Base-by-base conservation (phyloP, 1,139 yeast genomes). In the Suhomyces bolitotheri region DNA sequence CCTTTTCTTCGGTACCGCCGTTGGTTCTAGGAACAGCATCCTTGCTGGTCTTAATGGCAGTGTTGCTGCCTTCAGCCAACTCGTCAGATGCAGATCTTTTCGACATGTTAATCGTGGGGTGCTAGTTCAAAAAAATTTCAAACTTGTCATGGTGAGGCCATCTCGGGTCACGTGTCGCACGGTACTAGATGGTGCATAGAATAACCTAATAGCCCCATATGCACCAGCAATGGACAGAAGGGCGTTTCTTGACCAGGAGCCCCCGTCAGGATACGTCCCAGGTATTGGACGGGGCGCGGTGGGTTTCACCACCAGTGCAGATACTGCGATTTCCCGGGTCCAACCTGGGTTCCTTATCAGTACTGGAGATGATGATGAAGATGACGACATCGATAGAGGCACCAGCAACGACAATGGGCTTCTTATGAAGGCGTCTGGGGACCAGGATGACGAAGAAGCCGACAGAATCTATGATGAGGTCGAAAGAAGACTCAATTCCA, bases 221-320 rank as follows among this genome's bases (percentile, higher is more conserved):
- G 22, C 28, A 16, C 19, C 25, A 20, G 12, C n/a, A n/a, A 75
- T 76, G 80, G 77, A 73, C 19, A 53, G 77, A 33, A 64, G 64
- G 45, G 69, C 78, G n/a, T 92, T 92, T 59, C 69, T 92, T 37
- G 90, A 84, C 51, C 89, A 85, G 64, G 80, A 82, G 44, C 83
- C 97, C 0, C 98, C 98, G 0, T 78, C 83, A 3, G 95, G 95
- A 5, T 92, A 92, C 55, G 76, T 89, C 25, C 85, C 97, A 2
- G 98, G 98, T 21, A 64, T 89, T 7, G 98, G 97, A 0, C 71
- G 98, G 54, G 98, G 98, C 12, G 98, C 97, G 2, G 78, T 87
- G 0, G 97, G 97, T 1, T 90, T 90, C 58, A 80, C 92, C 0
- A 86, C 96, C 0, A 75, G 88, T 41, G 85, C 92, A 2, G 95